Base-by-base conservation (phyloP, 805 yeast genomes). In the Candida patagonica region DNA sequence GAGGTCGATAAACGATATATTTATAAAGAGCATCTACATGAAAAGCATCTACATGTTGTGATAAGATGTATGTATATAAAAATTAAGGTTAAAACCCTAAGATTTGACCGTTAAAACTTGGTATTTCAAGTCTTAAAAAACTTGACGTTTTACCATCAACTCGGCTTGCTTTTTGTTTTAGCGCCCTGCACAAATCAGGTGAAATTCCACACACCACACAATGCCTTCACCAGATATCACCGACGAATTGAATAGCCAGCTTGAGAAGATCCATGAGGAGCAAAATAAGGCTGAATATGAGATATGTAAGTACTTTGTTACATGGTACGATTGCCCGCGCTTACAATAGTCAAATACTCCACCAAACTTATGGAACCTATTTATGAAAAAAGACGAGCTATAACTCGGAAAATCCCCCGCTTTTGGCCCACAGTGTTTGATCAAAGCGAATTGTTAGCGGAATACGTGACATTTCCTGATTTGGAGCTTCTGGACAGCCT, bases 361-460 rank as follows among this genome's bases (percentile, higher is more conserved):
- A 41, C 49, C 19, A 42, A 47, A 41, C 43, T 70, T 23, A 70
- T 85, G 6, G 71, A 70, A 46, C 72, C 76, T 15, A 65, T 83
- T 6, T 85, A 75, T 53, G 64, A 55, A 5, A 60, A 70, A 42
- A 67, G 96, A 49, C 67, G 83, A 19, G 63, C 52, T 5, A 60
- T 71, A n/a, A 65, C 78, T 12, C 41, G 50, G 4, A 56, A 66
- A 3, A 72, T 87, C 31, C 86, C 88, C 1, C 73, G 74, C 47
- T 87, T 89, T 59, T 89, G 97, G 97, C 80, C 82, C 52, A 73
- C 80, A 39, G 95, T 83, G 0, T 61, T 89, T 8, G 86, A 83
- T 54, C 81, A 81, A 52, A 80, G 82, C 38, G 95, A 84, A 48
- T 82, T 56, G 20, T 42, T 89, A 55, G 80, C 83, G 12, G 95